Base-by-base conservation (phyloP, 768 basidiomycete species). In the Pleurotus djamor region DNA sequence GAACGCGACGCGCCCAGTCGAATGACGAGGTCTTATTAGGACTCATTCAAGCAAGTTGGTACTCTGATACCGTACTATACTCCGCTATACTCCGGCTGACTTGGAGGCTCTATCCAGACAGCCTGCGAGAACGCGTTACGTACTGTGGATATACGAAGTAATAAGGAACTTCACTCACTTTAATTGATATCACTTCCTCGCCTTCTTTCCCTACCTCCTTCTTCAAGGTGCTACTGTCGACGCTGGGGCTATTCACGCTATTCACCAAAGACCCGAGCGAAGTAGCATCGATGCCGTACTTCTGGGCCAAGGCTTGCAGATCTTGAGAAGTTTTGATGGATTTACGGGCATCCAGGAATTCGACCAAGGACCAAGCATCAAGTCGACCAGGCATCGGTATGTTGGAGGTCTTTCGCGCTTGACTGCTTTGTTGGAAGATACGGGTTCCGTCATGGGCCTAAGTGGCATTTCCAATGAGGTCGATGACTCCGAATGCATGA, bases 321-420 rank as follows among this genome's bases (percentile, higher is more conserved):
- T 84, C 82, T 13, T 66, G 65, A 8, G 17, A 54, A 4, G 79
- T 75, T 34, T 64, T 71, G 17, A 74, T 72, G 0, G 73, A 68
- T 70, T 91, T 91, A 44, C 86, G 79, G 63, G 81, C 81, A 61
- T 91, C 83, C 16, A 93, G 76, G 5, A 93, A 74, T 3, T 81
- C 81, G 10, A 76, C 73, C 28, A 93, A 73, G 0, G 78, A 68
- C 13, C 74, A 66, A 1, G 84, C 86, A 57, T 80, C 76, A 14
- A 92, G 70, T 34, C 78, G 81, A 65, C 91, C 87, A n/a, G 65
- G 73, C 10, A 76, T 71, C 68, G 69, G 12, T 54, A 9, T 17
- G 50, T 34, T 14, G 69, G 55, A 16, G 28, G 52, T 8, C 9
- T 70, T 66, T 67, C 89, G 90, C 32, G 87, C 81, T 54, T 76